Percentiles rank a stretch among this genome's conserved stretches.
phyloP scores from a whole-genome alignment of 129 eudicot genomes.

The Centaurea solstitialis region DNA sequence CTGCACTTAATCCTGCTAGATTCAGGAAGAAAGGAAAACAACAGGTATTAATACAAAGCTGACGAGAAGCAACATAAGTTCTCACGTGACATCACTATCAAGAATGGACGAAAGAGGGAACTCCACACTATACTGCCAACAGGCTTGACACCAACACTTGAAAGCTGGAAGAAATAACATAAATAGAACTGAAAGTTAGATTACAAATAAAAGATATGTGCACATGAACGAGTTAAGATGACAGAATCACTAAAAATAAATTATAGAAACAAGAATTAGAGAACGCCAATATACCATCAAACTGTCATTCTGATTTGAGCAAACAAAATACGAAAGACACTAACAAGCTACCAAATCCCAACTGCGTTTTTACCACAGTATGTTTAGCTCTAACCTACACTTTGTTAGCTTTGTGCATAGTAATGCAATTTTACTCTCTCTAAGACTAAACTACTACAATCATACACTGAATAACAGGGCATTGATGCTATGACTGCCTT shows the following conservation, averaged over 20 bases:
- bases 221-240: not conserved
- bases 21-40: constrained; percentile 24
- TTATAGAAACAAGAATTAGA: not conserved
- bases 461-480: constrained; percentile 6
- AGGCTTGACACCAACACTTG: constrained; percentile 99
- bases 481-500: not conserved
- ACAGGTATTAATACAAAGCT: constrained; percentile 3
- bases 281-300: not conserved
- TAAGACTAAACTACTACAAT: not conserved
- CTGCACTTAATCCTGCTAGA: constrained; percentile 45
- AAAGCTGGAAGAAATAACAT: constrained; percentile 56
- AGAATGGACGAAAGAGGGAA: constrained; percentile 55
- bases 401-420: not conserved
- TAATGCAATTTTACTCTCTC: not conserved
- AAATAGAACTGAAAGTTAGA: not conserved
- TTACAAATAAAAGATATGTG: not conserved
- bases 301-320: not conserved
- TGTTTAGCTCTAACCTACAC: not conserved
- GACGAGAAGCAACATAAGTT: constrained; percentile 5
- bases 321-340: not conserved
- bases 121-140: constrained; percentile 81
- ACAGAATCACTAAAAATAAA: not conserved
- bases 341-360: not conserved
- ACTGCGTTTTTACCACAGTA: not conserved
- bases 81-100: constrained; percentile 96